Evolutionary conservation across 106 monocot species (phyloP).

Genomic region (Agapanthus africanus): DNA sequence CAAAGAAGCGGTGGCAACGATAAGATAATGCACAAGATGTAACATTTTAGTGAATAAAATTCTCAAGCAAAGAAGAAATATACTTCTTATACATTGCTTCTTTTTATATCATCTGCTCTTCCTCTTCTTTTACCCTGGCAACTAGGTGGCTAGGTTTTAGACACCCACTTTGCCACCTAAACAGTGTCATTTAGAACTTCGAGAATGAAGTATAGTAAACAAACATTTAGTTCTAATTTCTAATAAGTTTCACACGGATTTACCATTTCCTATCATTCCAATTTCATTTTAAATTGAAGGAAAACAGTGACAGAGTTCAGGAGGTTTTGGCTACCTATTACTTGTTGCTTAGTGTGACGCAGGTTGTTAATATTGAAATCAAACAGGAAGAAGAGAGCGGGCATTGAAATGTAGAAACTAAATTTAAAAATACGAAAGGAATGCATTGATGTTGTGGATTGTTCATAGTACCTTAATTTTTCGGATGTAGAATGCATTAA

Average conservation of each 20-base stretch:
- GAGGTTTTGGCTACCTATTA: not conserved
- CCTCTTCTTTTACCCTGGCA: not conserved
- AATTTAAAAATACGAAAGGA: not conserved
- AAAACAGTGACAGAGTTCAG: not conserved
- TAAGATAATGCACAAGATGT: too few species aligned
- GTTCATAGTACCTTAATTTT: conserved; percentile 52
- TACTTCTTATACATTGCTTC: not conserved
- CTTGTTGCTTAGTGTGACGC: not conserved
- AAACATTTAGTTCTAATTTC: not conserved
- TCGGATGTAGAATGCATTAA: conserved; percentile 67
- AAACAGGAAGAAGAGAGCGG: not conserved
- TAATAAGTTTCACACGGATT: not conserved
- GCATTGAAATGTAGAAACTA: not conserved
- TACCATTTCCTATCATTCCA: not conserved
- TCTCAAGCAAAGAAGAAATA: not conserved
- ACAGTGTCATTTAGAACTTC: too few species aligned
- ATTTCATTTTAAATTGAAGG: not conserved
- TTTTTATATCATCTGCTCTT: not conserved
- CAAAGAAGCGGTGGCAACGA: too few species aligned
- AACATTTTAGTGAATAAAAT: not conserved
- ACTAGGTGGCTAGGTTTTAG: not conserved
- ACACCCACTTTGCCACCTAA: not conserved
- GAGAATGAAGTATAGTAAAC: too few species aligned
- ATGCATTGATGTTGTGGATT: not conserved
- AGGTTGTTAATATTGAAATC: not conserved